Conservation (phyloP, 2,329 filamentous ascomycete species). For the Akanthomyces uredinophilus region DNA sequence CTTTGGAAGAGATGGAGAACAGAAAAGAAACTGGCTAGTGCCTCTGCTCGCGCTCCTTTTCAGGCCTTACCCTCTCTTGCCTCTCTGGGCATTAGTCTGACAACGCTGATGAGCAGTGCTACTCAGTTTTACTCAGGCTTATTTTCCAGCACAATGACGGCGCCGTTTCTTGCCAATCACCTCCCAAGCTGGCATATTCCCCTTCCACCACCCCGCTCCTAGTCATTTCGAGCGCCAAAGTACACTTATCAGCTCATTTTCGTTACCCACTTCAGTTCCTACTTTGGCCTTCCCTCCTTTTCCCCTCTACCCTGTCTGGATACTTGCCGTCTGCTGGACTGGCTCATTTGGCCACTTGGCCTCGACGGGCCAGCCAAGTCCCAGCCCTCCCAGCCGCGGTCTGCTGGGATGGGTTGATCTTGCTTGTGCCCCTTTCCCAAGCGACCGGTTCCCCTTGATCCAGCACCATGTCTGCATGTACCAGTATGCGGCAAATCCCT, state of each 20-base stretch:
- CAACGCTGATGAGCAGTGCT: constrained; percentile 10
- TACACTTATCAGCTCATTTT: constrained; percentile 17
- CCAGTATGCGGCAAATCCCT: constrained; percentile 1
- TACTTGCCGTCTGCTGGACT: neutral
- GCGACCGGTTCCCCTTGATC: neutral
- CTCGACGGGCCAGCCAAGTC: neutral
- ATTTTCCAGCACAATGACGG: constrained; percentile 3
- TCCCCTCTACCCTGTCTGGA: constrained; percentile 1
- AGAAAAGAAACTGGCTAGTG: neutral
- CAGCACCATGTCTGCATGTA: neutral
- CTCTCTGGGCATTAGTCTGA: constrained; percentile 11
- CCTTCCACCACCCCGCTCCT: constrained; percentile 12
- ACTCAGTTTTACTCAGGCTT: constrained; percentile 9
- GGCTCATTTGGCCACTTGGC: neutral
- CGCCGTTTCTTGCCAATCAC: constrained; percentile 10
- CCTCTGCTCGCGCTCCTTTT: neutral
- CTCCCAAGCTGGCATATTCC: constrained; percentile 9
- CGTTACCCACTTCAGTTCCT: constrained; percentile 12
- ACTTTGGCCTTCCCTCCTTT: constrained; percentile 5
- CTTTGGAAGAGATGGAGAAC: neutral
- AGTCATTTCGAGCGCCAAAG: constrained; percentile 6
- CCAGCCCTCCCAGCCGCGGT: neutral
- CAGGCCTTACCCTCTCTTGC: constrained; percentile 18
- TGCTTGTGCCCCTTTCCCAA: constrained; percentile 2
- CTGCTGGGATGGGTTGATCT: neutral